Evolutionary conservation across 805 yeast species (phyloP), one percentile per base, ranked within the genome.

Genomic region (Teunomyces kruisii): DNA sequence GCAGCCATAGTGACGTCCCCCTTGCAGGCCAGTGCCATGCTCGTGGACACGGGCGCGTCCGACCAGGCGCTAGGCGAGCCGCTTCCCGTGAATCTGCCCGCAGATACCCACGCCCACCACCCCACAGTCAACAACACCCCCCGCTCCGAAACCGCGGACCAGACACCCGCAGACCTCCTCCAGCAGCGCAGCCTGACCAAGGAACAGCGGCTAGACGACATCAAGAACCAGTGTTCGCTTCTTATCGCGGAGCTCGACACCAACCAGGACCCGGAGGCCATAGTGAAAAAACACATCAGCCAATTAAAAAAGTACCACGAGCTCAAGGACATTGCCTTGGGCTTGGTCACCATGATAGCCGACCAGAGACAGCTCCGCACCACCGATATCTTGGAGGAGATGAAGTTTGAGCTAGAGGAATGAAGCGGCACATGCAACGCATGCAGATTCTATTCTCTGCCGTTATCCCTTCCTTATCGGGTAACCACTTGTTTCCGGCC

Each of bases 231-330:
- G 45, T 65, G 70, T 44, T 53, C 62, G 12, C 53, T 51, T 36
- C 51, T 66, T 27, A 66, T 66, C 22, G 56, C 62, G 43, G 71
- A 66, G 51, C 53, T 66, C 39, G 69, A 64, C 30, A 28, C 44
- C 17, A 40, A 46, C 28, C 40, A 62, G 19, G 68, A 72, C 44
- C 77, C 83, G 1, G 75, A 72, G 32, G 61, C 56, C 1, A 65
- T 82, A 1, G 75, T 78, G n/a, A 67, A 70, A 33, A 55, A 58
- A 22, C 88, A 85, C 51, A 80, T 84, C 17, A 56, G 59, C 22
- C 69, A 71, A 42, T 61, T 84, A 32, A 79, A 80, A 49, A 63
- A 68, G 43, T 85, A 84, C 60, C 81, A 84, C 54, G 88, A 83
- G 48, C 61, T 85, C 17, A 76, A 79, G 53, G 90, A 84, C 55